Base-by-base conservation (phyloP, 352 stramenopile species). In the Globisporangium nagaii region DNA sequence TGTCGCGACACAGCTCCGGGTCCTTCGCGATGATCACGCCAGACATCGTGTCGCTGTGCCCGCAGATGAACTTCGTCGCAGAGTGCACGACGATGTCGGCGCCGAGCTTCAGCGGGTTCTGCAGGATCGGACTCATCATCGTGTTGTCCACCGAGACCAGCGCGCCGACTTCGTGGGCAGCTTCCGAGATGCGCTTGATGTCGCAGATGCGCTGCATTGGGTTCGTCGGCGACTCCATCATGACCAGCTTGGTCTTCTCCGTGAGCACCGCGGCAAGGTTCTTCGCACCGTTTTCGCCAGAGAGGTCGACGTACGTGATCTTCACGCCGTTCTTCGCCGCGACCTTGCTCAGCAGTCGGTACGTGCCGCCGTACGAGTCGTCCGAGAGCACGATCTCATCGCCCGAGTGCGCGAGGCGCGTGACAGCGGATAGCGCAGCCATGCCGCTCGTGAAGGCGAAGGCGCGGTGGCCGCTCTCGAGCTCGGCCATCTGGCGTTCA, bases 221-320 rank as follows among this genome's bases (percentile, higher is more conserved):
- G 69, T 99, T 99, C 2, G 96, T 98, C 5, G 96, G 96, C 24
- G 88, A 97, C 73, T 99, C 96, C 58, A 98, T 93, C 94, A 97
- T 98, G 41, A 99, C 83, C 43, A 99, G 65, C 56, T 94, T 97
- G 8, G 91, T 98, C 56, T 86, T 88, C 50, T 70, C 53, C 25
- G 73, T 73, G 25, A 92, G 57, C 30, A 68, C 77, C 9, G 65
- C 60, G 20, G 66, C 51, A 19, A 94, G 60, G 52, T 88, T 84
- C 61, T 89, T 90, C 2, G 75, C 58, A 9, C 81, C 82, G 30
- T 80, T 50, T 6, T 62, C 58, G 25, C 86, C 80, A 20, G 84
- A 93, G 32, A 96, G 63, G 47, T 96, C 87, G 28, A 93, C 81
- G 70, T 94, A 96, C 61, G 79, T 87, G 47, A 94, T 68, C 10